Evolutionary conservation across 306 rosid genomes (phyloP), one percentile per base, ranked within the genome.

Genomic region (Senna tora): DNA sequence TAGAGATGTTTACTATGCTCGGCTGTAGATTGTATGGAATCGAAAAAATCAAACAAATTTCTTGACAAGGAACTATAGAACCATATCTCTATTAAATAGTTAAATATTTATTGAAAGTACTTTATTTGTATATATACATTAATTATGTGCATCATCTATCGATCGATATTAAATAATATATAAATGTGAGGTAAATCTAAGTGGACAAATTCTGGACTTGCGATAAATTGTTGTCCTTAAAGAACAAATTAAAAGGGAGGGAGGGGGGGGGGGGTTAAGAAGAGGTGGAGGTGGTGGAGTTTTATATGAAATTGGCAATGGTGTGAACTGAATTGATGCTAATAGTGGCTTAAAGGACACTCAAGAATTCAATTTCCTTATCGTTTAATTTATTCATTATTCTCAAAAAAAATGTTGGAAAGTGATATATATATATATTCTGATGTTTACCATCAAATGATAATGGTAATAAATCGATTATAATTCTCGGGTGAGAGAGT

Each of bases 261-360:
- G 30, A 3, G 30, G 30, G 30, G 30, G 30, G 30, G 30, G 30
- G 30, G 3, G 30, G 30, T 1, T 25, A 25, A 3, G 30, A 25
- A 25, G 2, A 25, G 30, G 30, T 25, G 30, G 30, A 25, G 30
- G 2, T 1, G 30, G 30, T 25, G 30, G 30, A 25, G 30, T 25
- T 25, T 25, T 3, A 25, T 25, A 25, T 25, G 30, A 25, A 25
- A 1, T 25, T 25, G 30, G 30, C 30, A 25, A 25, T 15, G 7
- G 64, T 50, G 77, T 36, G 71, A 62, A 62, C 53, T 61, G 63
- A 73, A 73, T 38, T 62, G 77, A 73, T 73, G 63, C 77, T 51
- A 25, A 51, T 61, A 62, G 77, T 51, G 36, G 71, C 70, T 62
- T 73, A 14, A 50, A 14, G 59, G 46, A 13, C 7, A 60, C 69